Percentiles rank a stretch among this genome's conserved stretches.
Conservation (phyloP, 1,284 basidiomycete species). For the Fomitopsis palustris region DNA sequence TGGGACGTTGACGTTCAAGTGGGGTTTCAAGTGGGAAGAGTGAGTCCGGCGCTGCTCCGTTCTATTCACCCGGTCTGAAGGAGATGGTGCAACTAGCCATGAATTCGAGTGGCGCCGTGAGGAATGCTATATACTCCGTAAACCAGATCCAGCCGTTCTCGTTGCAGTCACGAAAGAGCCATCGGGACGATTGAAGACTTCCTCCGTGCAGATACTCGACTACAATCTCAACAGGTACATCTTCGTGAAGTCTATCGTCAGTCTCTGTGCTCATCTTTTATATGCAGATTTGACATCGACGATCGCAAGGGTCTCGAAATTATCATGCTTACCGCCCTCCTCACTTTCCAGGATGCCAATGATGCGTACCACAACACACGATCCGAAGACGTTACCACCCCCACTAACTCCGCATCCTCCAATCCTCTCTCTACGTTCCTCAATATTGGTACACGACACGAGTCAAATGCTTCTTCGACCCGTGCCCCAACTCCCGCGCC, state of each 20-base stretch:
- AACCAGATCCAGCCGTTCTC: slow-evolving; percentile 81
- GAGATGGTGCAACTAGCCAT: slow-evolving; percentile 42
- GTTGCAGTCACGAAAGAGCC: slow-evolving; percentile 78
- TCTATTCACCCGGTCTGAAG: background rate
- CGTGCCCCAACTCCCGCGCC: slow-evolving; percentile 11
- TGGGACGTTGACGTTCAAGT: slow-evolving; percentile 71
- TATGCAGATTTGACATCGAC: slow-evolving; percentile 72
- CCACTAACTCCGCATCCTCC: slow-evolving; percentile 10
- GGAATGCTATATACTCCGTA: slow-evolving; percentile 77
- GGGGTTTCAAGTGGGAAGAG: slow-evolving; percentile 82
- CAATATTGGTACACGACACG: slow-evolving; percentile 3
- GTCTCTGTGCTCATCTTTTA: slow-evolving; percentile 49
- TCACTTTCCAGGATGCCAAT: slow-evolving; percentile 74
- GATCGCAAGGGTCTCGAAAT: slow-evolving; percentile 84
- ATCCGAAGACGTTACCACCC: slow-evolving; percentile 14
- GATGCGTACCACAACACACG: slow-evolving; percentile 48
- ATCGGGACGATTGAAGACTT: slow-evolving; percentile 59
- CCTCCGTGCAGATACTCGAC: slow-evolving; percentile 77
- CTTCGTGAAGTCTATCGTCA: no score
- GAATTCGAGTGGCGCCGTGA: slow-evolving; percentile 82
- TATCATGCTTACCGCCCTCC: slow-evolving; percentile 67
- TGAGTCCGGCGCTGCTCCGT: slow-evolving; percentile 34
- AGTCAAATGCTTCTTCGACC: slow-evolving; percentile 5
- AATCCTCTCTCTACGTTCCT: slow-evolving; percentile 12
- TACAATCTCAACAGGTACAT: slow-evolving; percentile 74